phyloP scores from a whole-genome alignment of 371 early-diverging fungal genomes.

The Zychaea mexicana region DNA sequence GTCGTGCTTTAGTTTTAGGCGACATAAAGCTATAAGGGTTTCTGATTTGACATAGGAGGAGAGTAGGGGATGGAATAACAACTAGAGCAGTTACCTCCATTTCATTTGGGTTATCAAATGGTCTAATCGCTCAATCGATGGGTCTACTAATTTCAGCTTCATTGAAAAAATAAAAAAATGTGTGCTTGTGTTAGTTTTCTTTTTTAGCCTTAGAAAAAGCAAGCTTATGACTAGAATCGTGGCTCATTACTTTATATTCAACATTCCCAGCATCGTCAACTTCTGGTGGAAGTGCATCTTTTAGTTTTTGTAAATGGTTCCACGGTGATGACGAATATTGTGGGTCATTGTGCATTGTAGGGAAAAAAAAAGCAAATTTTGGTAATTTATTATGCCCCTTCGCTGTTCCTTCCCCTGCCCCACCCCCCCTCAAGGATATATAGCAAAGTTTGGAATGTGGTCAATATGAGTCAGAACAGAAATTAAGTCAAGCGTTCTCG shows the following conservation, averaged over 20 bases:
- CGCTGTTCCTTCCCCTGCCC: too few species aligned
- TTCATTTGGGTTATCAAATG: slow-evolving; percentile 92
- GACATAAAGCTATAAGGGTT: too few species aligned
- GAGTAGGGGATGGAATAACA: too few species aligned
- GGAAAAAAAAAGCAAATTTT: not conserved
- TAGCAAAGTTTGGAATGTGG: not conserved
- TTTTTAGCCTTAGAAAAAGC: not conserved
- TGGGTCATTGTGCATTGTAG: slow-evolving; percentile 1
- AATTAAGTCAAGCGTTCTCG: too few species aligned
- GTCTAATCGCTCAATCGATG: slow-evolving; percentile 71
- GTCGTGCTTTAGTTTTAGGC: too few species aligned
- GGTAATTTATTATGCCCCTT: not conserved
- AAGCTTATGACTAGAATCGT: too few species aligned
- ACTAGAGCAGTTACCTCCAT: slow-evolving; percentile 79
- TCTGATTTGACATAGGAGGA: not conserved
- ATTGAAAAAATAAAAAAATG: slow-evolving; percentile 2
- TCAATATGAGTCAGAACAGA: not conserved
- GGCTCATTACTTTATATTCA: slow-evolving; percentile 76
- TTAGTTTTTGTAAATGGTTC: not conserved
- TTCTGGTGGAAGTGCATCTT: slow-evolving; percentile 73
- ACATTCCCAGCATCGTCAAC: slow-evolving; percentile 85
- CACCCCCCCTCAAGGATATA: not conserved
- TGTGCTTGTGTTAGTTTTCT: not conserved
- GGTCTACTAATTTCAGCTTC: slow-evolving; percentile 78
- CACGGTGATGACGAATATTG: slow-evolving; percentile 2